Base-by-base conservation (phyloP, 2,329 filamentous ascomycete genomes). In the Hypoxylon sp. region DNA sequence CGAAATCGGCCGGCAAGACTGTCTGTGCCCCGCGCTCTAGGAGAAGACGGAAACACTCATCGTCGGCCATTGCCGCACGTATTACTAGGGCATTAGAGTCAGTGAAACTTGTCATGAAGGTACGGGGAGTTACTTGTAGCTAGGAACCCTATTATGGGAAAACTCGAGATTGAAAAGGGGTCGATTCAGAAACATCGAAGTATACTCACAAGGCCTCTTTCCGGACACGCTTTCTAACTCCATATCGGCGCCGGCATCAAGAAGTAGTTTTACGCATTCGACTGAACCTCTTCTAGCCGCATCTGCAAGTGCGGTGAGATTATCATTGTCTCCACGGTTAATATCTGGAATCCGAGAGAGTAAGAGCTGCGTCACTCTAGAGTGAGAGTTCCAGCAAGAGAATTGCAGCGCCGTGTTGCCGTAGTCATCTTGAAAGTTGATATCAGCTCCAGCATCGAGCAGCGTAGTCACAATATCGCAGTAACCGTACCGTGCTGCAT, bases 351-450 rank as follows among this genome's bases (percentile, higher is more conserved):
- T 48, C 33, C 57, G 44, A 2, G 51, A 5, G 7, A 66, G 51
- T 2, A 66, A 11, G 3, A 66, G 17, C 46, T 61, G 50, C 4
- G 63, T 49, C 20, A 60, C 61, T 35, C 61, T 64, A 4, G 61
- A 54, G n/a, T 54, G 30, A 11, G 37, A 54, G n/a, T 57, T 57
- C 51, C 51, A 61, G 46, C 51, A 57, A n/a, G 63, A 50, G 27
- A 66, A 57, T 6, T 66, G 63, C 27, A 66, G 25, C 8, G 63
- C 20, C 42, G 63, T 66, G 40, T 57, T 61, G 14, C 63, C 63
- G 17, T 46, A 66, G 2, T 31, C 50, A 30, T 66, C 63, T 35
- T 61, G 57, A 17, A 53, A 17, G 51, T 66, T 61, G 4, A 61
- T 61, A 17, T 66, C 35, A 13, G 63, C 57, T 6, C 51, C 63